Percentiles rank a stretch among this genome's conserved stretches.
Conservation (phyloP, 2,329 filamentous ascomycete species). For the Hymenoscyphus fraxineus region DNA sequence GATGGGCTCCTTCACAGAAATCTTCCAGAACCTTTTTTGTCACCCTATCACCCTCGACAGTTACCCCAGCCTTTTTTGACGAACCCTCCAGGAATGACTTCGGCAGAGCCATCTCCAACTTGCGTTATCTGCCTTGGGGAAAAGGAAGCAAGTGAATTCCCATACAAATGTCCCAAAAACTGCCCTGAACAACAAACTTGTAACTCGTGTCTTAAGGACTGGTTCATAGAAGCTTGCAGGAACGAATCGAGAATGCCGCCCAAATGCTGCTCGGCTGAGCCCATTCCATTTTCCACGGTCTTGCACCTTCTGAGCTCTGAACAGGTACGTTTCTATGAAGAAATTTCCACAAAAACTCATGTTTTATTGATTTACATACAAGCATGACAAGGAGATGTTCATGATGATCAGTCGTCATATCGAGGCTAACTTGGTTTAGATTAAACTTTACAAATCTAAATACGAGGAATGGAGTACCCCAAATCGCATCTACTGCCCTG, state of each 20-base stretch:
- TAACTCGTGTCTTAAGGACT: slow-evolving; percentile 36
- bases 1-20: too few relatives aligned
- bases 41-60: too few relatives aligned
- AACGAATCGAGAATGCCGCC: slow-evolving; percentile 43
- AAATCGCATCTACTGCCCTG: slow-evolving; percentile 46
- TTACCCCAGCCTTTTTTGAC: not conserved
- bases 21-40: too few relatives aligned
- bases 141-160: slow-evolving; percentile 9
- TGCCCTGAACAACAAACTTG: slow-evolving; percentile 22
- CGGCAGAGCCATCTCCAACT: not conserved
- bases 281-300: slow-evolving; percentile 41
- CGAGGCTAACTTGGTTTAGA: slow-evolving; percentile 16
- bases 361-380: too few relatives aligned
- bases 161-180: slow-evolving; percentile 11
- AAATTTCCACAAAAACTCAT: too few relatives aligned
- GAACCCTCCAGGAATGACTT: not conserved
- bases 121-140: slow-evolving; percentile 12
- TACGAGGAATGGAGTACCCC: slow-evolving; percentile 46
- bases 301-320: slow-evolving; percentile 35
- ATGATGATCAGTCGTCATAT: too few relatives aligned
- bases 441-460: slow-evolving; percentile 38
- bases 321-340: slow-evolving; percentile 26
- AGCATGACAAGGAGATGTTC: too few relatives aligned
- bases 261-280: slow-evolving; percentile 39
- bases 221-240: slow-evolving; percentile 41